Percentiles rank a stretch among this genome's conserved stretches.
These are phyloP conservation scores for Pterothamnion heteromorphum DNA, from an alignment of 31 red algal species.

Conservation along the genomic window DNA sequence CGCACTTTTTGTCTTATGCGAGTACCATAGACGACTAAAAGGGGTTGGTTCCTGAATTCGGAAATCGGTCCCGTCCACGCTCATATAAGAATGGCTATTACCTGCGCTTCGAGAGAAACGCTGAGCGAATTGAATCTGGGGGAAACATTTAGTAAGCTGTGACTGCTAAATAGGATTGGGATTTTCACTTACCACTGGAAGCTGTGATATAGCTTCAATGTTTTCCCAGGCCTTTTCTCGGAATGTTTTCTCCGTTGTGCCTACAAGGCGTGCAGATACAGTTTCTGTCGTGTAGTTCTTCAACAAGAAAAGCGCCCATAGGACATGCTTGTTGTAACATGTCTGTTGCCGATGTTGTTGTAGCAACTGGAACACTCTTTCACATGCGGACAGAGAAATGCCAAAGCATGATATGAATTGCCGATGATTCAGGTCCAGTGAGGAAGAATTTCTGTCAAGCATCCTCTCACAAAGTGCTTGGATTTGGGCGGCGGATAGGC, in stretches of 20 bases:
- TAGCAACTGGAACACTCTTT: too few species aligned
- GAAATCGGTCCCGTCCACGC: slow-evolving; percentile 1
- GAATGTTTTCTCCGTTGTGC: background rate
- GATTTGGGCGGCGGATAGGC: too few species aligned
- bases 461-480: too few species aligned
- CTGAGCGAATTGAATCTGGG: too few species aligned
- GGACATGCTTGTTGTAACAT: background rate
- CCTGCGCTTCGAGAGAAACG: too few species aligned
- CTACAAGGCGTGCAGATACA: background rate
- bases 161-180: background rate
- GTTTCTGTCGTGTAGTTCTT: background rate
- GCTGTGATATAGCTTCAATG: background rate
- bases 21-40: background rate
- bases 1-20: background rate
- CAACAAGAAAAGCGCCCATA: background rate
- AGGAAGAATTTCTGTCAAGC: too few species aligned
- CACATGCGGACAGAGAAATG: too few species aligned
- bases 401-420: too few species aligned
- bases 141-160: too few species aligned
- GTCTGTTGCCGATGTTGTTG: too few species aligned
- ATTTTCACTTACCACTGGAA: background rate
- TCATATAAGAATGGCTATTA: slow-evolving; percentile 4
- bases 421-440: too few species aligned
- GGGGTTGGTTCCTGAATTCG: background rate
- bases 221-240: background rate